phyloP scores from a whole-genome alignment of 208 protist genomes.

The Leishmania amazonensis region DNA sequence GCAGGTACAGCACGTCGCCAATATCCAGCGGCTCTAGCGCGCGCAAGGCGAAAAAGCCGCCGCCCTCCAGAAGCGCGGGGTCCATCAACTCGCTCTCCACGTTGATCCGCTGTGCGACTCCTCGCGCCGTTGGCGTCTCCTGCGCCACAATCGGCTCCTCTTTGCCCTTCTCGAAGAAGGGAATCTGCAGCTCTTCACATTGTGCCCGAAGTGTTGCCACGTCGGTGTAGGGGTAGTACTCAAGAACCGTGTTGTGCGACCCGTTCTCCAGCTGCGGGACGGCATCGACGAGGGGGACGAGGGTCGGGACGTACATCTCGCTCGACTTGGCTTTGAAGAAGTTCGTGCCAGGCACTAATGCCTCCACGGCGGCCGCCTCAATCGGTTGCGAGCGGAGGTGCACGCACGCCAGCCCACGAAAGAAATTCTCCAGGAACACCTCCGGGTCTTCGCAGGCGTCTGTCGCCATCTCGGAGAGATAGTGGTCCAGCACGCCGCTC shows the following conservation, averaged over 20 bases:
- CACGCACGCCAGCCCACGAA: conserved; percentile 68
- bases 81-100: conserved; percentile 53
- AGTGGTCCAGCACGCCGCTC: conserved; percentile 71
- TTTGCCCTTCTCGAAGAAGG: conserved; percentile 36
- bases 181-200: conserved; percentile 54
- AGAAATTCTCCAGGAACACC: conserved; percentile 80
- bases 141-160: conserved; percentile 23
- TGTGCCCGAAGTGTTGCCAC: conserved; percentile 41
- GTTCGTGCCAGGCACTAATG: conserved; percentile 74
- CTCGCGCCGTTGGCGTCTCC: conserved; percentile 11
- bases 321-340: conserved; percentile 85
- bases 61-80: conserved; percentile 21
- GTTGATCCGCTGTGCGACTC: conserved; percentile 25
- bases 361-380: conserved; percentile 59
- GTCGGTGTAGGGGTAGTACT: conserved; percentile 71
- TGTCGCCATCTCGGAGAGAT: conserved; percentile 83
- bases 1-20: conserved; percentile 77
- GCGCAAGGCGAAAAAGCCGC: conserved; percentile 85
- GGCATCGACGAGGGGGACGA: conserved; percentile 83
- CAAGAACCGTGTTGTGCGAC: conserved; percentile 73
- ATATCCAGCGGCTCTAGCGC: conserved; percentile 61
- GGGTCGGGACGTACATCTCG: conserved; percentile 87
- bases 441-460: conserved; percentile 88
- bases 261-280: conserved; percentile 82
- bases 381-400: conserved; percentile 79